Percentiles rank a stretch among this genome's conserved stretches.
These are phyloP conservation scores for Byssochlamys sp. DNA, from an alignment of 2,329 filamentous ascomycete genomes.

Conservation along the genomic window DNA sequence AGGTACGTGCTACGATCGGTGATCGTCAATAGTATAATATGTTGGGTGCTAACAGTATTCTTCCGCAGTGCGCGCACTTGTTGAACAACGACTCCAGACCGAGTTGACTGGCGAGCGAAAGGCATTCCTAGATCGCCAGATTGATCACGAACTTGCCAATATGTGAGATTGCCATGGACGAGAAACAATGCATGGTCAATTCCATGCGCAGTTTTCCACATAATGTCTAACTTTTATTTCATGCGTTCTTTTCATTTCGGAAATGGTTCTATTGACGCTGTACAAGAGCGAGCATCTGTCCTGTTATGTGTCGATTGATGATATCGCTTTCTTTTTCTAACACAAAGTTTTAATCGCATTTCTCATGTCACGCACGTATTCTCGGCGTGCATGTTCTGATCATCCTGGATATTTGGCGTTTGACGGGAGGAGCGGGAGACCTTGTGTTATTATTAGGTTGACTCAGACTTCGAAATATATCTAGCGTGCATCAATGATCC, in stretches of 20 bases:
- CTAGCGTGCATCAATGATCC: neutral
- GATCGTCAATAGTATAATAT: neutral
- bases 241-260: neutral
- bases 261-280: neutral
- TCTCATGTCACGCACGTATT: neutral
- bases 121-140: conserved; percentile 82
- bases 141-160: conserved; percentile 84
- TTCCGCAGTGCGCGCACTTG: conserved; percentile 60
- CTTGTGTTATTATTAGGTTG: neutral
- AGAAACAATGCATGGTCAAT: neutral
- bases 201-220: neutral
- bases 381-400: neutral
- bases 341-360: neutral
- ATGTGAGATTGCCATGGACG: conserved; percentile 51
- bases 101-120: conserved; percentile 77
- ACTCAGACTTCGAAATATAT: neutral
- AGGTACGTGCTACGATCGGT: conserved; percentile 33
- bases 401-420: neutral
- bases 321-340: neutral
- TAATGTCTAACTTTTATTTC: neutral
- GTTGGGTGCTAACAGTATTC: neutral
- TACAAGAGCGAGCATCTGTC: neutral
- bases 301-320: neutral
- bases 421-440: neutral
- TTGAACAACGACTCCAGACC: conserved; percentile 86